These are phyloP conservation scores for Colletotrichum melonis DNA, from an alignment of 2,329 filamentous ascomycete species.

Conservation along the genomic window DNA sequence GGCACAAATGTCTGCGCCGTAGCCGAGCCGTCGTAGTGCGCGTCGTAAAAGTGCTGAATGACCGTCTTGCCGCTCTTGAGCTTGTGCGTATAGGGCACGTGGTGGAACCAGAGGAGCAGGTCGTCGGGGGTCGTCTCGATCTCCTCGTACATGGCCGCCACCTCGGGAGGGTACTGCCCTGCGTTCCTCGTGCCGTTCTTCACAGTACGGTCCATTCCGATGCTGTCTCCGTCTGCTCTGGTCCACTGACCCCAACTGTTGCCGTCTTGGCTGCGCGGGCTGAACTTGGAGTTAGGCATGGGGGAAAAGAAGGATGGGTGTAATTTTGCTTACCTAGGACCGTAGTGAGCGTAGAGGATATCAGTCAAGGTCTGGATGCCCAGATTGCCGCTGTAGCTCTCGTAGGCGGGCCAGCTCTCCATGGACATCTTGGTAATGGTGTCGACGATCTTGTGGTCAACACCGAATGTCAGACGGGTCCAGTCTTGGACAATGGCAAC, in stretches of 20 bases:
- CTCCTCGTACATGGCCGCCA: conserved; percentile 69
- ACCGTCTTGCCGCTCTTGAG: conserved; percentile 74
- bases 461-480: conserved; percentile 74
- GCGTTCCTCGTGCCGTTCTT: conserved; percentile 74
- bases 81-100: conserved; percentile 73
- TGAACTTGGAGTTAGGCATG: conserved; percentile 42
- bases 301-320: not conserved
- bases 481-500: conserved; percentile 70
- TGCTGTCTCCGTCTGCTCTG: conserved; percentile 66
- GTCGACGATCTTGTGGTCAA: conserved; percentile 64
- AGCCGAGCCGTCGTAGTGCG: conserved; percentile 69
- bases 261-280: conserved; percentile 72
- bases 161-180: conserved; percentile 73
- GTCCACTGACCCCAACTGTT: conserved; percentile 82
- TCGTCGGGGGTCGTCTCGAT: conserved; percentile 74
- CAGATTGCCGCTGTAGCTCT: conserved; percentile 77
- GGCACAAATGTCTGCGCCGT: conserved; percentile 68
- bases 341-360: conserved; percentile 74
- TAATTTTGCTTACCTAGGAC: conserved; percentile 52
- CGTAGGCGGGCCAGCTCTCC: conserved; percentile 77
- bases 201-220: conserved; percentile 80
- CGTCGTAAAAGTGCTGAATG: conserved; percentile 74
- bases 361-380: conserved; percentile 77
- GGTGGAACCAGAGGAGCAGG: conserved; percentile 79
- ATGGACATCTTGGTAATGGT: conserved; percentile 73